These are phyloP conservation scores for Trypanosoma congolense DNA, from an alignment of 208 protist genomes.

Conservation along the genomic window DNA sequence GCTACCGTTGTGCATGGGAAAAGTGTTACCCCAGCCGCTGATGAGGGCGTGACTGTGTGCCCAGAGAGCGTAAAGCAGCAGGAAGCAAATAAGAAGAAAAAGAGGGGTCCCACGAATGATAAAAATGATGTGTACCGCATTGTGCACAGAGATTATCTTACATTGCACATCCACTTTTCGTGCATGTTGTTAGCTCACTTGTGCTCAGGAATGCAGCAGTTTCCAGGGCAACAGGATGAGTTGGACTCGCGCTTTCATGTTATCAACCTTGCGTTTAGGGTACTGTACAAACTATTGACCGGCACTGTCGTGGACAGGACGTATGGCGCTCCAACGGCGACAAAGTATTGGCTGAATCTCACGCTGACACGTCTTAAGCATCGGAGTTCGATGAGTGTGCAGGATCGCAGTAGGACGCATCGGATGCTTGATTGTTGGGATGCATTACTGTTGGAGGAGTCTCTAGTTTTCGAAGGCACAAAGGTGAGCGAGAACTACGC, in stretches of 20 bases:
- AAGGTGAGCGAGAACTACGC: neutral
- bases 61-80: constrained; percentile 1
- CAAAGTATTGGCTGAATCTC: constrained; percentile 18
- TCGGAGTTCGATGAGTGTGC: neutral
- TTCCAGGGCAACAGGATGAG: constrained; percentile 1
- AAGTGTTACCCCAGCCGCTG: constrained; percentile 5
- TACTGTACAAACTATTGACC: constrained; percentile 9
- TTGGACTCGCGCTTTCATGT: constrained; percentile 14
- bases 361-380: constrained; percentile 12
- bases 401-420: neutral
- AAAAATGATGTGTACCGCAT: neutral
- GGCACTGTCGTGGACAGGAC: constrained; percentile 3
- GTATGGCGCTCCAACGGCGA: constrained; percentile 1
- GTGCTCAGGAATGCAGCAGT: constrained; percentile 4
- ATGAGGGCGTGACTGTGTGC: neutral
- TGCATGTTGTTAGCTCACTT: constrained; percentile 25
- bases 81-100: constrained; percentile 1
- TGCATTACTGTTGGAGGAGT: constrained; percentile 13
- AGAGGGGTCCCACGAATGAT: neutral
- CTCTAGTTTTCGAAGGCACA: constrained; percentile 7
- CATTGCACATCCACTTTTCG: constrained; percentile 16
- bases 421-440: neutral
- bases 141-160: constrained; percentile 17
- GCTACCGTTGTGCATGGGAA: constrained; percentile 11
- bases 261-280: constrained; percentile 13